Evolutionary conservation across 2,329 filamentous ascomycete genomes (phyloP), one percentile per base, ranked within the genome.

Genomic region (Colletotrichum cereale): DNA sequence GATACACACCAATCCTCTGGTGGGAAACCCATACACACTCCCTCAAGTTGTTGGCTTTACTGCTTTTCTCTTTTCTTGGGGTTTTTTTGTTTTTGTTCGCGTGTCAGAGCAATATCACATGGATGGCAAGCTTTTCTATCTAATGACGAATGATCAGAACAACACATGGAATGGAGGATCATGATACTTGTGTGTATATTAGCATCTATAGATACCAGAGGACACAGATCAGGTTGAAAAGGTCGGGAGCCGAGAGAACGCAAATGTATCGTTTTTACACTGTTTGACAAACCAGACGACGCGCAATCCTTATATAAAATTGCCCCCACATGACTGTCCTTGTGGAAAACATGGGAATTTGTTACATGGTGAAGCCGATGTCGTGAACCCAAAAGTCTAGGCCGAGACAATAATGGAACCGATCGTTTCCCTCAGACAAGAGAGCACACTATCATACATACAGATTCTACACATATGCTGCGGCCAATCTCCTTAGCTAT

Each of bases 131-230:
- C 21, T 38, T 66, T 56, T 50, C 24, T 47, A 29, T 55, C 21
- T 71, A 71, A 72, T 66, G 70, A 72, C 52, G 26, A 55, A 55
- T 29, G 52, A 55, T 53, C 63, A 36, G 47, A 67, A 55, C 31
- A 47, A 50, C 53, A 66, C 38, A 48, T 50, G 34, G 58, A 31
- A 16, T 42, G 65, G 18, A 24, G 36, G 16, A 24, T 48, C 29
- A 31, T 52, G 52, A 66, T 38, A 42, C 29, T 53, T 60, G 53
- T 68, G 44, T 68, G 70, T 73, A 73, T 34, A 73, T 48, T 73
- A 70, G 63, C 66, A 73, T 67, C 34, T 71, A 71, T 74, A 74
- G 73, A 74, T 74, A 73, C 63, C 73, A 74, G 38, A 34, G 56
- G 42, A 56, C 42, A 16, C 31, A 24, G 38, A 36, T 14, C 24